A percentile compares a stretch with the other conserved stretches of the same genome.
Evolutionary conservation across 768 basidiomycete species (phyloP).

Genomic region (Lactarius trivialis): DNA sequence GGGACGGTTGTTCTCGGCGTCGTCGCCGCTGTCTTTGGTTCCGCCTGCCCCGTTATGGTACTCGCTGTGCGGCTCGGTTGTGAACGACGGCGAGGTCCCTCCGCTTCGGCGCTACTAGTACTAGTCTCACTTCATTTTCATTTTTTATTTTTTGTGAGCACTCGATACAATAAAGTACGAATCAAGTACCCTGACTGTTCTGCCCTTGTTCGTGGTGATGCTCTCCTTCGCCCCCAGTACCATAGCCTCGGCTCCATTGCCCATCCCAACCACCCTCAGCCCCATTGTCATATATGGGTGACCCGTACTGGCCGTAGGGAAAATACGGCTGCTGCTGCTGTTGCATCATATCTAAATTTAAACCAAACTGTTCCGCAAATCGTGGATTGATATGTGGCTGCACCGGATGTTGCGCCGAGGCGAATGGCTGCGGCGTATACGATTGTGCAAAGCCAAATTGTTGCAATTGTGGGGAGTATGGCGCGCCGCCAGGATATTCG

Average conservation of each 20-base stretch:
- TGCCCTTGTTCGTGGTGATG: background rate
- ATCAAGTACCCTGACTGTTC: conserved; percentile 1
- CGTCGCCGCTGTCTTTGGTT: conserved; percentile 14
- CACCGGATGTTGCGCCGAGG: conserved; percentile 33
- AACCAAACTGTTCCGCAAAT: conserved; percentile 62
- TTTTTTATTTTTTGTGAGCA: background rate
- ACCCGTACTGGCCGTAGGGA: conserved; percentile 14
- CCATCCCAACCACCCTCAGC: conserved; percentile 10
- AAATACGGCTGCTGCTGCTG: conserved; percentile 10
- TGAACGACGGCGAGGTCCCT: background rate
- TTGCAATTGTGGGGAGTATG: conserved; percentile 8
- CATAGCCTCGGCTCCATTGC: conserved; percentile 4
- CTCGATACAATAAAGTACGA: background rate
- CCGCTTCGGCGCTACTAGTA: background rate
- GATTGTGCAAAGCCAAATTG: conserved; percentile 17
- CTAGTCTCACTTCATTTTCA: background rate
- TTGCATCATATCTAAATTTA: conserved; percentile 33
- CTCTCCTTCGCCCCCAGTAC: background rate
- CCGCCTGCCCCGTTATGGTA: conserved; percentile 19
- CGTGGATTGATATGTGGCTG: conserved; percentile 83
- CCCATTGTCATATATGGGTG: background rate
- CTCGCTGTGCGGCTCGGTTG: conserved; percentile 8
- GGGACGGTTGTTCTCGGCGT: background rate
- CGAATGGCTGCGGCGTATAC: conserved; percentile 14
- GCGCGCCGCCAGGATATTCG: conserved; percentile 2